Conservation (phyloP, 1,284 basidiomycete genomes). For the Lentinus polychrous region DNA sequence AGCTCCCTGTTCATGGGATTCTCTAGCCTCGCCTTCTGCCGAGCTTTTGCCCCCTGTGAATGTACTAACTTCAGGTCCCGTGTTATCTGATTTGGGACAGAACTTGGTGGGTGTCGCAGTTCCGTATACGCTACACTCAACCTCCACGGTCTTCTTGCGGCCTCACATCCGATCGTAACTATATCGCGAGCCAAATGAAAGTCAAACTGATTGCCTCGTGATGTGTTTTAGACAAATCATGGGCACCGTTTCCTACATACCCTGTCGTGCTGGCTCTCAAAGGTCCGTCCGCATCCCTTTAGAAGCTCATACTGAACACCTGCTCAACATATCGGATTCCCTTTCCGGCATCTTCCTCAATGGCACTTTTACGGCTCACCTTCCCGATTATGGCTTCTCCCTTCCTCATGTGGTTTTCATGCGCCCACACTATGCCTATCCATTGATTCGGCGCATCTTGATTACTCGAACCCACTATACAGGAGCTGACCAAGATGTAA, state of each 20-base stretch:
- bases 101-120: slow-evolving; percentile 18
- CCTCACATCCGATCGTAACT: slow-evolving; percentile 1
- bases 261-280: slow-evolving; percentile 51
- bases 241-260: slow-evolving; percentile 49
- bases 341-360: not conserved
- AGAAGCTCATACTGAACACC: not conserved
- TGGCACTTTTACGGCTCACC: not conserved
- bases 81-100: slow-evolving; percentile 9
- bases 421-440: not conserved
- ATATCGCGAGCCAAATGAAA: not conserved
- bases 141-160: not conserved
- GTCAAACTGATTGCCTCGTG: not conserved
- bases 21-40: not conserved
- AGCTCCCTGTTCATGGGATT: no score
- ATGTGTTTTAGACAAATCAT: slow-evolving; percentile 34
- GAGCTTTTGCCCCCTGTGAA: not conserved
- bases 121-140: not conserved
- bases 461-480: not conserved
- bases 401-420: not conserved
- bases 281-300: slow-evolving; percentile 27
- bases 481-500: slow-evolving; percentile 55
- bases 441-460: not conserved
- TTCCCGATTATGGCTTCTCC: not conserved
- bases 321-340: not conserved
- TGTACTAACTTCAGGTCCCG: not conserved